Conservation (phyloP, 495 filamentous ascomycete genomes). For the Neurospora sp. region DNA sequence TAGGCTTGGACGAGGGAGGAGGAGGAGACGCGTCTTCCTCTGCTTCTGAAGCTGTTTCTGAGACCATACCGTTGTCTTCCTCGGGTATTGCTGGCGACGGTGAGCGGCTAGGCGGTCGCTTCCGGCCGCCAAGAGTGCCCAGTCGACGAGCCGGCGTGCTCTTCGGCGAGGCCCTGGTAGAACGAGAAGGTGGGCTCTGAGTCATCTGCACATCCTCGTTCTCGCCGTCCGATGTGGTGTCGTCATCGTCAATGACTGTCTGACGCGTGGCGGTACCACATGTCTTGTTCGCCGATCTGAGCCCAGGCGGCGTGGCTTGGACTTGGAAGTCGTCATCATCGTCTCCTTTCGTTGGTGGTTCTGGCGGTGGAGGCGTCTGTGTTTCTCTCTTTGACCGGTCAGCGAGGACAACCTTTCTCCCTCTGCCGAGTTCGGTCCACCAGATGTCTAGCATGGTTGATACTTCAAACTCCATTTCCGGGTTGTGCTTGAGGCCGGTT, state of each 20-base stretch:
- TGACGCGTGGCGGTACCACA: conserved; percentile 1
- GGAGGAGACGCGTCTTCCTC: conserved; percentile 11
- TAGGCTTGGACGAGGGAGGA: conserved; percentile 11
- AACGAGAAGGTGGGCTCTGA: conserved; percentile 2
- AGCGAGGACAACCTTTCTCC: conserved; percentile 14
- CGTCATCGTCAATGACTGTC: conserved; percentile 18
- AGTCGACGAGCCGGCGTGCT: conserved; percentile 4
- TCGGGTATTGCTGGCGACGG: conserved; percentile 5
- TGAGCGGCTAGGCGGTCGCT: conserved; percentile 1
- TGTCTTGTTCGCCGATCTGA: conserved; percentile 11
- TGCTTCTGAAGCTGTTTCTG: conserved; percentile 34
- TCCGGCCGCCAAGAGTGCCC: conserved; percentile 21
- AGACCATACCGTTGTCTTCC: conserved; percentile 4
- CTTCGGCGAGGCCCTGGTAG: not conserved
- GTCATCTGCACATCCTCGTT: conserved; percentile 12
- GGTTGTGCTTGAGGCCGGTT: conserved; percentile 15
- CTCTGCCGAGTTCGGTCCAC: conserved; percentile 37
- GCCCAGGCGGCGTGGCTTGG: conserved; percentile 34
- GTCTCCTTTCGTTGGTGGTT: not conserved
- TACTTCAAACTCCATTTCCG: conserved; percentile 17
- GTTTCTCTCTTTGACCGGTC: conserved; percentile 13
- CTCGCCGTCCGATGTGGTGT: conserved; percentile 25
- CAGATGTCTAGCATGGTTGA: conserved; percentile 32
- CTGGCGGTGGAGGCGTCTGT: conserved; percentile 3
- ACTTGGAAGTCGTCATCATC: conserved; percentile 42